Evolutionary conservation across 192 early-diverging fungal species (phyloP), one percentile per base, ranked within the genome.

Genomic region (Coemansia sp.): DNA sequence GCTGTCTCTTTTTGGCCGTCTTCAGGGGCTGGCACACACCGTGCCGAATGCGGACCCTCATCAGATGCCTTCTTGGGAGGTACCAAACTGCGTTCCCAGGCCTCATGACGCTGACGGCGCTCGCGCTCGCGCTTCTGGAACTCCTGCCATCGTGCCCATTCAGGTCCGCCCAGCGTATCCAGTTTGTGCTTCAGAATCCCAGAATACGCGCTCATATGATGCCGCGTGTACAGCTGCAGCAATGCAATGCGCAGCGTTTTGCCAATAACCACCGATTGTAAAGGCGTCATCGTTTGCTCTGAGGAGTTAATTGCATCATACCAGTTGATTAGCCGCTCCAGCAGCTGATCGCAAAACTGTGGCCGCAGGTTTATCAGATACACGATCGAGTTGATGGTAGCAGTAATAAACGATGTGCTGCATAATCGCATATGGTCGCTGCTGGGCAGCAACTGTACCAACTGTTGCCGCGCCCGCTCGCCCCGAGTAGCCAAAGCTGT

Each of bases 401-500:
- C 77, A 1, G 77, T 80, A 25, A 74, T 74, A 46, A 80, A 80
- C 47, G 71, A 62, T 36, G 68, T 68, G 68, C 74, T 80, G 62
- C 67, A 80, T 5, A 74, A 56, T 11, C 58, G 61, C 50, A 61
- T 57, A 48, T 66, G 70, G 17, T 80, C 77, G 58, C 77, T 74
- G 55, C 64, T 74, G 28, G 77, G 77, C 46, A 80, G 68, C 62
- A 80, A 44, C 2, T 44, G 58, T 14, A 74, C 15, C 8, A 80
- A 71, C 62, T 70, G 67, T 47, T 71, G 62, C 34, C 46, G 63
- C 11, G 77, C 77, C 6, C 31, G 17, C 21, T 60, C 68, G 25
- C 71, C 71, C 20, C 77, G 65, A n/a, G 53, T 31, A 11, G 50
- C 71, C 18, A 74, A 59, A 24, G 26, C 54, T 4, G 57, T 25